These are phyloP conservation scores for Nitzschia palea DNA, from an alignment of 108 stramenopile species.

Conservation along the genomic window DNA sequence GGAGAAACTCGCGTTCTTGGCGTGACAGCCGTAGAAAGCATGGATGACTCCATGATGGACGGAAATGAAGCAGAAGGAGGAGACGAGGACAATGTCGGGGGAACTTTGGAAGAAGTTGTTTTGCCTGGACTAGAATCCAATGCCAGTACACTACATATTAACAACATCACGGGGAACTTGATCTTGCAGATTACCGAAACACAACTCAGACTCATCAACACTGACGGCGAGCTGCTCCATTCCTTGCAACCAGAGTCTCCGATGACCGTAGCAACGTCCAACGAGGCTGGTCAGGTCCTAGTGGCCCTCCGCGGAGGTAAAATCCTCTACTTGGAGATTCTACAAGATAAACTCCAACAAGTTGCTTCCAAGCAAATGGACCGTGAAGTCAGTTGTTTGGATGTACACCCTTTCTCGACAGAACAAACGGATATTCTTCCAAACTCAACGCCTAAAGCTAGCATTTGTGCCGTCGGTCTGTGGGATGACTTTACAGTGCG, in stretches of 20 bases:
- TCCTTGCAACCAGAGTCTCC: slow-evolving; percentile 62
- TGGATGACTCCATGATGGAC: slow-evolving; percentile 29
- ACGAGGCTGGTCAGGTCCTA: slow-evolving; percentile 84
- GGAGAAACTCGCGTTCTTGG: slow-evolving; percentile 92
- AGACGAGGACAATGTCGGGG: slow-evolving; percentile 55
- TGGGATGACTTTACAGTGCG: slow-evolving; percentile 94
- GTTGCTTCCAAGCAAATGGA: slow-evolving; percentile 60
- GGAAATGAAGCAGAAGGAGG: slow-evolving; percentile 28
- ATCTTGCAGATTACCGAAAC: slow-evolving; percentile 88
- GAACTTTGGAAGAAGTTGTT: slow-evolving; percentile 64
- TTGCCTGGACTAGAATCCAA: slow-evolving; percentile 71
- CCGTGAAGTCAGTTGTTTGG: slow-evolving; percentile 93
- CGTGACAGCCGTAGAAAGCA: slow-evolving; percentile 50
- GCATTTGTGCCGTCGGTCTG: slow-evolving; percentile 73
- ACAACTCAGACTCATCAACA: slow-evolving; percentile 51
- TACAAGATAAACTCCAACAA: slow-evolving; percentile 33
- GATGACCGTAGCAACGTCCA: slow-evolving; percentile 92
- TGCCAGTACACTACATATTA: slow-evolving; percentile 66
- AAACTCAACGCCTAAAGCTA: not conserved
- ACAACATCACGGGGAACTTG: slow-evolving; percentile 56
- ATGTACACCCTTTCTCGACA: slow-evolving; percentile 73
- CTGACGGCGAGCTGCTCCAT: slow-evolving; percentile 40
- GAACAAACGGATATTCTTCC: not conserved
- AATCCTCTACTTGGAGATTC: slow-evolving; percentile 65
- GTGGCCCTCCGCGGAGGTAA: slow-evolving; percentile 81